Evolutionary conservation across 2,329 filamentous ascomycete species (phyloP).

Genomic region (Fusarium redolens): DNA sequence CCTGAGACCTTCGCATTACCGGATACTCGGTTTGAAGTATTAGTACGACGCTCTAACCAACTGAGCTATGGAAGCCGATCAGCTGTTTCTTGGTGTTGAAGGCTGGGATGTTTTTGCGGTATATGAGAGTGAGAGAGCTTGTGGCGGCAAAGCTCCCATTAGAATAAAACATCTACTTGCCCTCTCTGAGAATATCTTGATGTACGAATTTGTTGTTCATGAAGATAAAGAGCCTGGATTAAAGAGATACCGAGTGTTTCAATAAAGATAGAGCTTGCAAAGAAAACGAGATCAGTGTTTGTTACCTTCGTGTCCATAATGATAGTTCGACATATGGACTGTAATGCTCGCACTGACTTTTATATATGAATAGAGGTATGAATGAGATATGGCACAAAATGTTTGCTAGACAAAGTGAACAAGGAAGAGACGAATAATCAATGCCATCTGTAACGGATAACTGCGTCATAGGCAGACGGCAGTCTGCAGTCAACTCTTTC

Average conservation of each 20-base stretch:
- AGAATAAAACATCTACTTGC: no score
- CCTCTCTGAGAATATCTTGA: no score
- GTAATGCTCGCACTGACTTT: background rate
- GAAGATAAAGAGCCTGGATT: background rate
- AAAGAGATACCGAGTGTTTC: background rate
- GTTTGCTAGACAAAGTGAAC: background rate
- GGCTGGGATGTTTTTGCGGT: accelerated
- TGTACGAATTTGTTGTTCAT: background rate
- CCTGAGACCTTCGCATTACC: conserved; percentile 46
- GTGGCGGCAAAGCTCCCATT: background rate
- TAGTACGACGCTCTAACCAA: conserved; percentile 48
- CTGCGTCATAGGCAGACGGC: background rate
- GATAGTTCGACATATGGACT: background rate
- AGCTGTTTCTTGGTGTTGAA: conserved; percentile 19
- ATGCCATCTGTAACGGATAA: background rate
- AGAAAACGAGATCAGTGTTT: background rate
- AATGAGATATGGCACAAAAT: background rate
- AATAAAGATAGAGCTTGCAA: background rate
- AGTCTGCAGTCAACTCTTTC: conserved; percentile 2
- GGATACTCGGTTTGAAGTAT: conserved; percentile 40
- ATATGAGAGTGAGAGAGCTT: accelerated
- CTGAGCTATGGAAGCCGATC: conserved; percentile 46
- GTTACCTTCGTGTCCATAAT: background rate
- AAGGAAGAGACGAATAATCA: background rate
- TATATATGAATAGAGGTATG: no score